Percentiles rank a stretch among this genome's conserved stretches.
phyloP scores from a whole-genome alignment of 768 basidiomycete species.

The Russula sp. region DNA sequence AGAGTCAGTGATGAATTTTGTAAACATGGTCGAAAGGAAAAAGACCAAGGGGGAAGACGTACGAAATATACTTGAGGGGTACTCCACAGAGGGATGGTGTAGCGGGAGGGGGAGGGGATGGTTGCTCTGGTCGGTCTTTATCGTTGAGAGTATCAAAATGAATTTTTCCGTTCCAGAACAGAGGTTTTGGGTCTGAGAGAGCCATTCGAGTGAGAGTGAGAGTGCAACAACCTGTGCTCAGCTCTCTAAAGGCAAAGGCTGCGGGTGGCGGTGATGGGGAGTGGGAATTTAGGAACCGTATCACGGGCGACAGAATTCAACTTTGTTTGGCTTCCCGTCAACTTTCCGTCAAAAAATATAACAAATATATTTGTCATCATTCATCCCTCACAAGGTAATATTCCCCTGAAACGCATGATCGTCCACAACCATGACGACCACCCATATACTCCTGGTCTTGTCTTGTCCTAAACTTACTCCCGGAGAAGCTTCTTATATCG shows the following conservation, averaged over 20 bases:
- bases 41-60: conserved; percentile 30
- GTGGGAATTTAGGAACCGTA: too few species aligned
- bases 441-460: too few species aligned
- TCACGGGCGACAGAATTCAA: too few species aligned
- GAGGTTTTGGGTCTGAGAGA: conserved; percentile 12
- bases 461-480: neutral
- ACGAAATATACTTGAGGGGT: conserved; percentile 79
- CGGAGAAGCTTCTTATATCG: conserved; percentile 16
- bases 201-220: conserved; percentile 7
- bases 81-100: conserved; percentile 60
- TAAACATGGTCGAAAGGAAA: too few species aligned
- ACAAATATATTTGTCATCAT: too few species aligned
- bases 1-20: neutral
- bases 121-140: neutral
- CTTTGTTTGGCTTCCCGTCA: too few species aligned
- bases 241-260: too few species aligned
- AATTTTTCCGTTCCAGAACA: conserved; percentile 21
- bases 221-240: neutral
- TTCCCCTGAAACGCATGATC: too few species aligned
- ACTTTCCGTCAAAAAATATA: too few species aligned
- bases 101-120: conserved; percentile 33
- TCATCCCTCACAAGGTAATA: too few species aligned
- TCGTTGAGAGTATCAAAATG: conserved; percentile 11
- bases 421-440: neutral
- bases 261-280: too few species aligned